Base-by-base conservation (phyloP, 495 filamentous ascomycete genomes). In the Hypoxylon fuscum region DNA sequence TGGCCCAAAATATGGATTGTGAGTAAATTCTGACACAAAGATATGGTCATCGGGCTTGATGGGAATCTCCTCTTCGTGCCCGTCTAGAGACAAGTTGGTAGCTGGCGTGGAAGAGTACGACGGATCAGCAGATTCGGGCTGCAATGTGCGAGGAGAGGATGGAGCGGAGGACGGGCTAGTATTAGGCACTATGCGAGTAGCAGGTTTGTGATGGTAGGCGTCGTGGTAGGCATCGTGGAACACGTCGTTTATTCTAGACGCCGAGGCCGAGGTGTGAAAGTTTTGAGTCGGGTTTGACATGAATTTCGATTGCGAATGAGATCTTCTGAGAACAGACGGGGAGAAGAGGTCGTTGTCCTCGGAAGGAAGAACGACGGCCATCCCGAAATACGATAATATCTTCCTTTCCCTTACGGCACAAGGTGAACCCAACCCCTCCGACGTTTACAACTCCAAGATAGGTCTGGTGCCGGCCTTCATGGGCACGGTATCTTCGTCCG, bases 81-180 rank as follows among this genome's bases (percentile, higher is more conserved):
- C 80, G 55, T 83, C 81, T 22, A 90, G 69, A 0, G 88, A 90
- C 20, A 91, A 68, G 54, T 80, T 87, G 54, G 85, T 87, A 11
- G 86, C 78, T n/a, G 87, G 83, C 15, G 86, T 85, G 8, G 88
- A 86, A 2, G 79, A 75, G 43, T 70, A 77, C 1, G 78, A 79
- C 40, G 68, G 64, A 21, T 77, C 75, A 22, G 64, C 51, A 11
- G 77, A 79, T 41, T 78, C 78, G 51, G 56, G 64, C 34, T 71
- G 73, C 14, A 69, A 53, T 2, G 68, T 72, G n/a, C 66, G 69
- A 32, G 79, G 77, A 25, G 78, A 80, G 2, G 78, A 75, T 11
- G 77, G 73, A 1, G 83, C 79, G 2, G 79, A 80, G 4, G 83
- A 84, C 6, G 76, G 72, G 25, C 76, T 78, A 8, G 85, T 83